These are phyloP conservation scores for Xylaria bambusicola DNA, from an alignment of 495 filamentous ascomycete genomes.

Conservation along the genomic window DNA sequence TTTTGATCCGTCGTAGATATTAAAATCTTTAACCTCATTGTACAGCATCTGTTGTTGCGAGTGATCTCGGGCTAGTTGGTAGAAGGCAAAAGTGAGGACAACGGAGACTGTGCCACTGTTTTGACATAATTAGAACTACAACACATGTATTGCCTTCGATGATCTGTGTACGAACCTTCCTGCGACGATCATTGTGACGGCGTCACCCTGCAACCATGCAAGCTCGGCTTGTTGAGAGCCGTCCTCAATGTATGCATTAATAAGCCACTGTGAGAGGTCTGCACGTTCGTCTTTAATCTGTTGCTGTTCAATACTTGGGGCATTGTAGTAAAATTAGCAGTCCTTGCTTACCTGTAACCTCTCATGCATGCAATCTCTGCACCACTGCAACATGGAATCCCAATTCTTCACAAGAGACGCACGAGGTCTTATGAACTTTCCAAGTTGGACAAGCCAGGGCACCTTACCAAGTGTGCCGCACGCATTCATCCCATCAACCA, in stretches of 20 bases:
- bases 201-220: slow-evolving; percentile 37
- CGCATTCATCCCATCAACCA: slow-evolving; percentile 36
- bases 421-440: slow-evolving; percentile 30
- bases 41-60: slow-evolving; percentile 35
- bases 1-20: slow-evolving; percentile 28
- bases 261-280: slow-evolving; percentile 37
- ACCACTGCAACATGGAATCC: slow-evolving; percentile 33
- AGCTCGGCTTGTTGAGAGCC: slow-evolving; percentile 26
- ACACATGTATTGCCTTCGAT: background rate
- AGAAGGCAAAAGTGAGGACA: slow-evolving; percentile 44
- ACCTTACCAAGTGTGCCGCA: slow-evolving; percentile 39
- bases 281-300: slow-evolving; percentile 26
- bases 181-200: slow-evolving; percentile 41
- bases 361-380: slow-evolving; percentile 36
- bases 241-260: slow-evolving; percentile 34
- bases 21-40: slow-evolving; percentile 28
- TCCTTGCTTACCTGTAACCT: slow-evolving; percentile 27
- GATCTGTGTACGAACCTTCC: slow-evolving; percentile 38
- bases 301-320: background rate
- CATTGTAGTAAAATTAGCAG: background rate
- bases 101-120: slow-evolving; percentile 40
- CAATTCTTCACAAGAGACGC: slow-evolving; percentile 36
- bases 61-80: slow-evolving; percentile 41
- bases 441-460: slow-evolving; percentile 42
- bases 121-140: background rate